Base-by-base conservation (phyloP, 148 eudicot species). In the Fagopyrum homotropicum region DNA sequence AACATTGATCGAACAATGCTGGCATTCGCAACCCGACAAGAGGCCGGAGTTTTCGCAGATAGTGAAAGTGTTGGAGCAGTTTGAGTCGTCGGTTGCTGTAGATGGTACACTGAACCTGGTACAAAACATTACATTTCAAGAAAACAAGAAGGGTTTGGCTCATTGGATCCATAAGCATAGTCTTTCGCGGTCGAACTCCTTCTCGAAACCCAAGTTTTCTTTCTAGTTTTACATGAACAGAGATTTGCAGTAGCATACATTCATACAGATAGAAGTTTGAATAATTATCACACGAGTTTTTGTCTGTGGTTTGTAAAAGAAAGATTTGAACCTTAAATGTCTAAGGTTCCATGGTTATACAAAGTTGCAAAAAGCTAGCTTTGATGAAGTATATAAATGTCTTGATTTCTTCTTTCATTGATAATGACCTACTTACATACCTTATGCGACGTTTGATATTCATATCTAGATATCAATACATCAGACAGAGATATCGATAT, bases 31-130 rank as follows among this genome's bases (percentile, higher is more conserved):
- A 45, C 91, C 98, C 0, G 97, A 93, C 14, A 91, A 91, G 75
- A 87, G 98, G 83, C 98, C 97, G 1, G 95, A 91, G 75, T 93
- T 93, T 83, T 91, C 92, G 90, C 97, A 93, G 84, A 71, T 93
- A 44, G 97, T 89, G 78, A 87, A 89, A 82, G 89, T 93, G 6
- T 80, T 93, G 10, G 95, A 93, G 80, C 83, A 86, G 80, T 93
- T 90, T 73, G 86, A 89, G 78, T 72, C 82, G 54, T 85, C 90
- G 11, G 84, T 90, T 61, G 88, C 83, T 19, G 77, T 72, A 4
- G 88, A 89, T 79, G 98, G 96, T 45, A 87, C 84, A 72, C 82
- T 93, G 73, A 83, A 84, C 72, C 71, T 81, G 71, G 86, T 86
- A 68, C 89, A 81, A 49, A 85, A 70, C 73, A 77, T 88, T 45